A percentile compares a stretch with the other conserved stretches of the same genome.
Evolutionary conservation across 73 alveolate genomes (phyloP).

Genomic region (Paramecium bursaria): DNA sequence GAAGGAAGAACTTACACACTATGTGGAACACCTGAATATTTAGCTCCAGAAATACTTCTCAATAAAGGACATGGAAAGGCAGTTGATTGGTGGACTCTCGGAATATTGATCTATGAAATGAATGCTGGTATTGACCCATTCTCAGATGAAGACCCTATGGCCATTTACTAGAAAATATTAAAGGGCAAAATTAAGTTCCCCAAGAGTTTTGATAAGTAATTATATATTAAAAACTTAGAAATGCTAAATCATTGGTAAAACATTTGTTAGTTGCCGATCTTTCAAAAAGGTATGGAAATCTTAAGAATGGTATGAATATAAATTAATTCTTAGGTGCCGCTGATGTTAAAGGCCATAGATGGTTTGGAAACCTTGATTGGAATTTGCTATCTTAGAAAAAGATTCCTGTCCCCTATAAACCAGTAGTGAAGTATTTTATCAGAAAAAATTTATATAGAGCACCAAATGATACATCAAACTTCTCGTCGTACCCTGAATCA

Average conservation of each 20-base stretch:
- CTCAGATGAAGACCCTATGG: constrained; percentile 90
- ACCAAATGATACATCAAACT: constrained; percentile 80
- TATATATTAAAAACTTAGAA: constrained; percentile 48
- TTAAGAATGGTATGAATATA: constrained; percentile 78
- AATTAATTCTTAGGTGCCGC: constrained; percentile 65
- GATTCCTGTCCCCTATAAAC: constrained; percentile 83
- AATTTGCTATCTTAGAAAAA: constrained; percentile 70
- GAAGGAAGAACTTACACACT: constrained; percentile 96
- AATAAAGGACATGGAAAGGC: constrained; percentile 98
- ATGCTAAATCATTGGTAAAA: constrained; percentile 89
- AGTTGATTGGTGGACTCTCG: constrained; percentile 96
- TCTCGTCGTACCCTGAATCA: constrained; percentile 86
- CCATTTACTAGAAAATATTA: constrained; percentile 81
- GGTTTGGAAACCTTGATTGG: constrained; percentile 87
- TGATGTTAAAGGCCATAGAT: constrained; percentile 85
- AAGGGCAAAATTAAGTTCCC: constrained; percentile 87
- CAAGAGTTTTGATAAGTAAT: constrained; percentile 78
- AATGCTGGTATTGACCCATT: constrained; percentile 89
- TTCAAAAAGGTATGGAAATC: constrained; percentile 86
- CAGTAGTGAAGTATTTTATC: constrained; percentile 70
- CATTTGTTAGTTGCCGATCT: constrained; percentile 87
- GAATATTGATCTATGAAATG: constrained; percentile 87
- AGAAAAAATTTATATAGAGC: constrained; percentile 64
- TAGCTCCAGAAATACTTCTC: constrained; percentile 97
- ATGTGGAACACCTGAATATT: constrained; percentile 98